Evolutionary conservation across 2,329 filamentous ascomycete species (phyloP), one percentile per base, ranked within the genome.

Genomic region (Cordyceps pruinosa): DNA sequence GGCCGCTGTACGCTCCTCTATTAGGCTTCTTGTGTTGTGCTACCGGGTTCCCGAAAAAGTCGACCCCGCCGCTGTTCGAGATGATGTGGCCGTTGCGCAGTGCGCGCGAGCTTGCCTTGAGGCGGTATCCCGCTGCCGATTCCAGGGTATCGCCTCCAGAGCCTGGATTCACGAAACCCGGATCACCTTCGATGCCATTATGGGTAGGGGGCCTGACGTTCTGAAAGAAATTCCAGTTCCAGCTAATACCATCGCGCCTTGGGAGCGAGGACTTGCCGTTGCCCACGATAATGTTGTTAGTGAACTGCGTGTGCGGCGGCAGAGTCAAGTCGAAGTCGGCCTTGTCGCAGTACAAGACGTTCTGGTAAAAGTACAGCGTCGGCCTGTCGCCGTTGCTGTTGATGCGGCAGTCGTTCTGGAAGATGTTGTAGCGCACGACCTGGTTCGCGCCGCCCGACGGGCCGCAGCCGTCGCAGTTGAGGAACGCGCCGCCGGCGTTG

Each of bases 271-370:
- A 62, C 28, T 63, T 56, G 19, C 37, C 53, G 26, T 61, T 64
- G 15, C 64, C 64, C 15, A 66, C 64, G 50, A 64, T 63, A 54
- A 66, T 65, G 51, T 66, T 66, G 54, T 66, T 66, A n/a, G 50
- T 61, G 17, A 66, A 56, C 9, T 63, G 45, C 28, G 63, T 61
- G 17, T 59, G 56, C 4, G 44, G 35, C 1, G 63, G 62, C 2
- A 66, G 53, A 6, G 50, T 49, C n/a, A 65, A 45, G 21, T 65
- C 55, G 48, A 66, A 64, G 15, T 58, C 37, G 37, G 59, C 60
- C 12, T 62, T 37, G 10, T 63, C 47, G 35, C 64, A 66, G 56
- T 66, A 66, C 53, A 65, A 50, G 32, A 65, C 63, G 23, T 66
- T 66, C 17, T 66, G 62, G 51, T 66, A 66, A 51, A 66, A 66